phyloP scores from a whole-genome alignment of 148 eudicot species.

The Cornus kousa region DNA sequence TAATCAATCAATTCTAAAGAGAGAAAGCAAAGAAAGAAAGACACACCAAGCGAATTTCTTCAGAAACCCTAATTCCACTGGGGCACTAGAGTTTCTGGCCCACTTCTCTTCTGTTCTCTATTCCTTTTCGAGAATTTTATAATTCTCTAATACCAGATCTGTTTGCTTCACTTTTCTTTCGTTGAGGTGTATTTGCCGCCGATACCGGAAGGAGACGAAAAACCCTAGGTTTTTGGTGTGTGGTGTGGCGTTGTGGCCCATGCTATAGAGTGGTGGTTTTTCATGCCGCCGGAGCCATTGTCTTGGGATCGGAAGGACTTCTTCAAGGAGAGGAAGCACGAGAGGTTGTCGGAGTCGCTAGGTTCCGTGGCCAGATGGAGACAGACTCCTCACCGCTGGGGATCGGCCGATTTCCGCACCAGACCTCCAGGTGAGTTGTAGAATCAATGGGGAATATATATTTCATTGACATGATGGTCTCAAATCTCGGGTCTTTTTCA shows the following conservation, averaged over 20 bases:
- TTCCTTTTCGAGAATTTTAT: no score
- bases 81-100: no score
- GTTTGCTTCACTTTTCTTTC: no score
- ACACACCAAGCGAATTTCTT: no score
- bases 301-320: constrained; percentile 80
- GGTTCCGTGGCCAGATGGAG: constrained; percentile 44
- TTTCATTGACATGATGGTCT: neutral
- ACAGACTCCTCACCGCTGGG: constrained; percentile 49
- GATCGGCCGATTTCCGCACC: constrained; percentile 38
- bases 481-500: constrained; percentile 2
- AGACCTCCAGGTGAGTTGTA: constrained; percentile 43
- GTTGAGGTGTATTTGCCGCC: no score
- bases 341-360: constrained; percentile 17
- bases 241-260: constrained; percentile 1
- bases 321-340: constrained; percentile 56
- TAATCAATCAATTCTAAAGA: no score
- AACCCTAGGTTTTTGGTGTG: no score
- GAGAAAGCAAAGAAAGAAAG: no score
- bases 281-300: constrained; percentile 89
- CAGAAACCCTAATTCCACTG: no score
- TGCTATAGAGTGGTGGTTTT: constrained; percentile 34
- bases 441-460: neutral
- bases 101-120: no score
- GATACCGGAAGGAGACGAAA: no score
- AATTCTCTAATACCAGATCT: no score